Evolutionary conservation across 2,329 filamentous ascomycete genomes (phyloP).

Genomic region (Claviceps spartinae): DNA sequence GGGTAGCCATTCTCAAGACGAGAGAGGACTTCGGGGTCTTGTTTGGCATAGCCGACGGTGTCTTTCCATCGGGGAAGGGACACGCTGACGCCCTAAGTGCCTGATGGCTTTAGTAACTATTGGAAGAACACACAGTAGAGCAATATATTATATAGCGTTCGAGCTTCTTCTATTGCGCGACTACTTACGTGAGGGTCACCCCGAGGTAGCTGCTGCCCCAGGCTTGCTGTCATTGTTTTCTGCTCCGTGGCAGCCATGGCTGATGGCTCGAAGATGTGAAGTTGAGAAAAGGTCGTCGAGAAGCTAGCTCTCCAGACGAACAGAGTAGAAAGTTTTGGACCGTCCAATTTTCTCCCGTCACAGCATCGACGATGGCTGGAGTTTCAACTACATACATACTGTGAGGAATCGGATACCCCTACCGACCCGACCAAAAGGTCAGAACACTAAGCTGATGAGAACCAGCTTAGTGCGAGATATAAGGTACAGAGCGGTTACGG

Average conservation of each 20-base stretch:
- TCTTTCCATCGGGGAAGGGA: conserved; percentile 18
- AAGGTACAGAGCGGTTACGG: no score
- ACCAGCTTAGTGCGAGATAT: no score
- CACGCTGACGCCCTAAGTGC: conserved; percentile 16
- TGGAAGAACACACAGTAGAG: not conserved
- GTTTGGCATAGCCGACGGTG: conserved; percentile 12
- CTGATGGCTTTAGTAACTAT: not conserved
- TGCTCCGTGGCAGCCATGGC: not conserved
- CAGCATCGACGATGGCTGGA: no score
- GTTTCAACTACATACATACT: no score
- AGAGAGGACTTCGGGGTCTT: conserved; percentile 10
- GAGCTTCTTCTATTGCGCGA: no score
- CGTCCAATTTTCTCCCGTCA: no score
- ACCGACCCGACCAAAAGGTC: no score
- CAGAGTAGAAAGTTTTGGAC: conserved; percentile 14
- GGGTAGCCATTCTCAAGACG: conserved; percentile 16
- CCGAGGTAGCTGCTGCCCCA: not conserved
- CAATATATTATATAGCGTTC: no score
- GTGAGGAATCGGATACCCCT: no score
- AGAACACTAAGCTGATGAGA: no score
- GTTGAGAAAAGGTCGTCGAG: not conserved
- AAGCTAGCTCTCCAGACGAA: not conserved
- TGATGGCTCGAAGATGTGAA: not conserved
- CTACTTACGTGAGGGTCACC: not conserved
- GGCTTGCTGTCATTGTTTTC: not conserved